phyloP scores from a whole-genome alignment of 2,329 filamentous ascomycete genomes.

The Beauveria scarabaeidicola region DNA sequence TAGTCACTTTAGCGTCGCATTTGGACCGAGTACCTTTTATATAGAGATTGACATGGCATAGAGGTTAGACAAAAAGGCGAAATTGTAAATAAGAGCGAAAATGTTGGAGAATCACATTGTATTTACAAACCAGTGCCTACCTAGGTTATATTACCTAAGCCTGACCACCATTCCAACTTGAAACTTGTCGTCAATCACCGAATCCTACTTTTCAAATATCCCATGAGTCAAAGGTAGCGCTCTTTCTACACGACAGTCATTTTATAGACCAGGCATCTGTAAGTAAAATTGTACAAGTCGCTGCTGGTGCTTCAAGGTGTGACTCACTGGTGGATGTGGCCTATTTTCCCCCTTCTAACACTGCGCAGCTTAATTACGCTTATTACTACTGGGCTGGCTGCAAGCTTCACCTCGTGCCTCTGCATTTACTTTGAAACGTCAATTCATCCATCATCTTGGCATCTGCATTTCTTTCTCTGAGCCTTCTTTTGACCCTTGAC shows the following conservation, averaged over 20 bases:
- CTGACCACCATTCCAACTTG: no score
- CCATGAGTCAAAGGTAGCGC: not conserved
- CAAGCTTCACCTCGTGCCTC: not conserved
- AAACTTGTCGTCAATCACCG: no score
- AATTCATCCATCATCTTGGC: not conserved
- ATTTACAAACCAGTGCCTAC: no score
- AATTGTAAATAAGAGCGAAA: no score
- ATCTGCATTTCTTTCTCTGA: not conserved
- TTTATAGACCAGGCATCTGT: not conserved
- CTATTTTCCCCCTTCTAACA: no score
- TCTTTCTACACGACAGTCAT: not conserved
- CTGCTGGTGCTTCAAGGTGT: not conserved
- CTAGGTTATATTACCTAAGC: no score
- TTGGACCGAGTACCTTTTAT: no score
- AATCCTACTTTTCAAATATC: not conserved
- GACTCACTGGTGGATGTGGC: conserved; percentile 3
- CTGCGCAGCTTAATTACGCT: no score
- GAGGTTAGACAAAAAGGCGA: no score
- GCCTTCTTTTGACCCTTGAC: not conserved
- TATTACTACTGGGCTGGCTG: not conserved
- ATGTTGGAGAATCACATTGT: no score
- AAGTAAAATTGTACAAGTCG: not conserved
- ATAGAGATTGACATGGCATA: no score
- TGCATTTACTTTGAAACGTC: not conserved
- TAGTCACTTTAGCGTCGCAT: no score